Evolutionary conservation across 2,329 filamentous ascomycete species (phyloP).

Genomic region (Cladosporium sp.): DNA sequence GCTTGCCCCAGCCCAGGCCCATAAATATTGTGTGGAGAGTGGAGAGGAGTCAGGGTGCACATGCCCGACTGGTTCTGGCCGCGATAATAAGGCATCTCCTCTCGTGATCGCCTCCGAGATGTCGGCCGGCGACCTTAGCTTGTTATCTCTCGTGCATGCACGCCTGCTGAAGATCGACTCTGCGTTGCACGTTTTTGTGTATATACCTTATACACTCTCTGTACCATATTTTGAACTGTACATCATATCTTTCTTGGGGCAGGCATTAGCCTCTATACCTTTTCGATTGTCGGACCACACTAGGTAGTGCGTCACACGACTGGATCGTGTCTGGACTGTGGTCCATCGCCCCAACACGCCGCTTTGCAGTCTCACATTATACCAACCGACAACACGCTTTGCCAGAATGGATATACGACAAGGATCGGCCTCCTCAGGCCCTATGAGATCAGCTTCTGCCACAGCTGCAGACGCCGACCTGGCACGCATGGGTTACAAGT

Average conservation of each 20-base stretch:
- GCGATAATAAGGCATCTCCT: neutral
- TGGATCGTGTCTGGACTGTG: neutral
- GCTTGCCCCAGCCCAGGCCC: conserved; percentile 3
- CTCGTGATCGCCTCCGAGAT: neutral
- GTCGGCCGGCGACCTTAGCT: neutral
- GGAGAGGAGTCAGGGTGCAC: conserved; percentile 2
- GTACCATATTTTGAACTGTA: neutral
- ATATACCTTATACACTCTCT: neutral
- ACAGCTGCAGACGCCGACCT: conserved; percentile 55
- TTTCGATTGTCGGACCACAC: neutral
- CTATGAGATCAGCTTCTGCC: neutral
- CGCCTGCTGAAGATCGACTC: neutral
- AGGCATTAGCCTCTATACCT: neutral
- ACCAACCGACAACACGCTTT: neutral
- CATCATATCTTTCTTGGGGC: neutral
- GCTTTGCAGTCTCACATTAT: neutral
- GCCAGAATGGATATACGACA: conserved; percentile 2
- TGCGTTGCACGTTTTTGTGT: neutral
- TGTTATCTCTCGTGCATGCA: conserved; percentile 2
- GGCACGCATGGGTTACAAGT: conserved; percentile 64
- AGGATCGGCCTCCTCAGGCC: conserved; percentile 1
- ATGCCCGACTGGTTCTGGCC: conserved; percentile 1
- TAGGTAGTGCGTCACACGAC: neutral
- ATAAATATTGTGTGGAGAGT: conserved; percentile 2
- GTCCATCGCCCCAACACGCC: neutral